Evolutionary conservation across 768 basidiomycete species (phyloP).

Genomic region (Lepiota brunneoincarnata): DNA sequence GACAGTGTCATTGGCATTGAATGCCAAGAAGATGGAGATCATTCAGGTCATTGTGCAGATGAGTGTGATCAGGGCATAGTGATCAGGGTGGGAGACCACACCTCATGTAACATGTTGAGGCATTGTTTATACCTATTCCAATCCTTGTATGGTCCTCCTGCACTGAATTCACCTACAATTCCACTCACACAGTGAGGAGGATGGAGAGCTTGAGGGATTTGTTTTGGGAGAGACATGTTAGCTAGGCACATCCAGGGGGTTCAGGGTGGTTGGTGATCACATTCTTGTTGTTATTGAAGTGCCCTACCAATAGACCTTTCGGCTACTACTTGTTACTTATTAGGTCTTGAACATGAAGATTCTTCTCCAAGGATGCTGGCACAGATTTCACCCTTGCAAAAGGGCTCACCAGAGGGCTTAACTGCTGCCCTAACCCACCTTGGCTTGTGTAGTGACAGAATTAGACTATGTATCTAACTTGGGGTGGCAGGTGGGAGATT

Average conservation of each 20-base stretch:
- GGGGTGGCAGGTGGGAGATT: too few relatives aligned
- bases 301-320: too few relatives aligned
- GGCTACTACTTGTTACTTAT: too few relatives aligned
- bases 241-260: constrained; percentile 46
- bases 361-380: too few relatives aligned
- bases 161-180: constrained; percentile 63
- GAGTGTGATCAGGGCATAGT: constrained; percentile 14
- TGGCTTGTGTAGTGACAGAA: too few relatives aligned
- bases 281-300: too few relatives aligned
- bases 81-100: constrained; percentile 12
- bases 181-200: constrained; percentile 81
- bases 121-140: constrained; percentile 49
- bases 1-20: constrained; percentile 47
- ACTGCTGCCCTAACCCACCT: too few relatives aligned
- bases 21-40: constrained; percentile 38
- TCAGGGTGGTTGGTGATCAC: constrained; percentile 27
- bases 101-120: constrained; percentile 16
- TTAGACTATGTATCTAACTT: too few relatives aligned
- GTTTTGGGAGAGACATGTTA: constrained; percentile 75
- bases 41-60: constrained; percentile 14
- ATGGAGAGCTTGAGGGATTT: constrained; percentile 87
- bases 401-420: too few relatives aligned
- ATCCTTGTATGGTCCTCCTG: constrained; percentile 73
- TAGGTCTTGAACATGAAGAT: too few relatives aligned
- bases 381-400: too few relatives aligned